Percentiles rank a stretch among this genome's conserved stretches.
These are phyloP conservation scores for Sanghuangporus sanghuang DNA, from an alignment of 1,284 basidiomycete species.

Conservation along the genomic window DNA sequence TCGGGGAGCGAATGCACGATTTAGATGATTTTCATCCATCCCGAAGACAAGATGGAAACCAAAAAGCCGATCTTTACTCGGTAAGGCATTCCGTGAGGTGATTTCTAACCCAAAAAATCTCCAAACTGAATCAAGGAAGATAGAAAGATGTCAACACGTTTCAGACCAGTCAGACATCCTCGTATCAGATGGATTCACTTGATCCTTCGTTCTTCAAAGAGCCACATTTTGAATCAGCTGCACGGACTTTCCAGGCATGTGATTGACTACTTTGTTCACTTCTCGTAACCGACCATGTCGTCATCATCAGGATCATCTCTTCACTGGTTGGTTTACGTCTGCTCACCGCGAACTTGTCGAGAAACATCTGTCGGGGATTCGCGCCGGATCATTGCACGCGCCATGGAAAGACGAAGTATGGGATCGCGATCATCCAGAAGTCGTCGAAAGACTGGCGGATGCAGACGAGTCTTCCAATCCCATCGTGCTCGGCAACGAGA, in stretches of 20 bases:
- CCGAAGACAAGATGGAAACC: background rate
- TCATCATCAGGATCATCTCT: conserved; percentile 40
- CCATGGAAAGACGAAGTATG: conserved; percentile 61
- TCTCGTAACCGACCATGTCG: background rate
- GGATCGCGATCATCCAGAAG: conserved; percentile 37
- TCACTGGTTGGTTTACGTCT: conserved; percentile 44
- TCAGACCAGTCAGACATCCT: background rate
- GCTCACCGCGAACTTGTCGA: conserved; percentile 38
- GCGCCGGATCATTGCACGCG: conserved; percentile 41
- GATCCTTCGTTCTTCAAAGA: conserved; percentile 44
- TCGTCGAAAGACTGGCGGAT: conserved; percentile 15
- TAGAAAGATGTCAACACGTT: conserved; percentile 4
- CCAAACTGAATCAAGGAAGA: conserved; percentile 28
- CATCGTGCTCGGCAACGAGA: conserved; percentile 24
- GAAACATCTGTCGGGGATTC: conserved; percentile 37
- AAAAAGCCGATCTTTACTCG: background rate
- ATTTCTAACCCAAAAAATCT: background rate
- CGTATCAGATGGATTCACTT: background rate
- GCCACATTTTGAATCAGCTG: conserved; percentile 47
- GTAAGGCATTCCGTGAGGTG: background rate
- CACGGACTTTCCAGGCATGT: conserved; percentile 44
- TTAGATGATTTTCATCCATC: conserved; percentile 41
- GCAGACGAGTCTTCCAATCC: background rate
- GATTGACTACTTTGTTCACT: background rate
- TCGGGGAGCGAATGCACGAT: conserved; percentile 31